A percentile compares a stretch with the other conserved stretches of the same genome.
These are phyloP conservation scores for Gymnopus androsaceus DNA, from an alignment of 1,284 basidiomycete genomes.

Conservation along the genomic window DNA sequence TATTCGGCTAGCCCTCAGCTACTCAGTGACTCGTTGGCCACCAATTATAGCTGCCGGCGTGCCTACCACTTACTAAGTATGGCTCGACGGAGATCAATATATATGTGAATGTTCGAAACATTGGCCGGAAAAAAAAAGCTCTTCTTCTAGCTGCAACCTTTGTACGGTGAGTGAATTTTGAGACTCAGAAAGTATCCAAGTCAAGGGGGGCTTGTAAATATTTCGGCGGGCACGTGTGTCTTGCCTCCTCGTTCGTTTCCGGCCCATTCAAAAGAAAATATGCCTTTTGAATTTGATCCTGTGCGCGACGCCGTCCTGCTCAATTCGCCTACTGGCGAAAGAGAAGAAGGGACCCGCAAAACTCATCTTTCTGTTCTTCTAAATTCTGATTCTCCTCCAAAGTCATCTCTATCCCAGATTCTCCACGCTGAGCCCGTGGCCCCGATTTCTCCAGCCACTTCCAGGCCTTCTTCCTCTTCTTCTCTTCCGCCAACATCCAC, in stretches of 20 bases:
- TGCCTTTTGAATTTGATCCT: constrained; percentile 84
- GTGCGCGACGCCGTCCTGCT: constrained; percentile 80
- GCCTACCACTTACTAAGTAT: too few relatives aligned
- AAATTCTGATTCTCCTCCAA: constrained; percentile 57
- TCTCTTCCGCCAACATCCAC: constrained; percentile 23
- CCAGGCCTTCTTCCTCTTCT: constrained; percentile 30
- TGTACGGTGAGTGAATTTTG: too few relatives aligned
- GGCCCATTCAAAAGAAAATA: not conserved
- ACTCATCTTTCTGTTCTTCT: constrained; percentile 72
- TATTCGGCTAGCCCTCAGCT: too few relatives aligned
- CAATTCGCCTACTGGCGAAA: constrained; percentile 53
- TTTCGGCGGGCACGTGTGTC: constrained; percentile 1
- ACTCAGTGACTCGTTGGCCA: too few relatives aligned
- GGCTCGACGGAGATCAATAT: too few relatives aligned
- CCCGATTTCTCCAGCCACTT: constrained; percentile 29
- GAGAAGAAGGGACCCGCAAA: constrained; percentile 32
- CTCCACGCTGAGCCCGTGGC: constrained; percentile 33
- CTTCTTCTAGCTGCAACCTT: too few relatives aligned
- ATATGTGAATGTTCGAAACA: too few relatives aligned
- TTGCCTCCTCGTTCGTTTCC: not conserved
- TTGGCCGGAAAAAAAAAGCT: too few relatives aligned
- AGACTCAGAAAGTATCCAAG: too few relatives aligned
- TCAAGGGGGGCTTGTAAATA: too few relatives aligned
- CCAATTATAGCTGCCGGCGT: too few relatives aligned
- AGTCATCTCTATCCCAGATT: constrained; percentile 41